Evolutionary conservation across 495 filamentous ascomycete species (phyloP), one percentile per base, ranked within the genome.

Genomic region (Aspergillus asperescens): DNA sequence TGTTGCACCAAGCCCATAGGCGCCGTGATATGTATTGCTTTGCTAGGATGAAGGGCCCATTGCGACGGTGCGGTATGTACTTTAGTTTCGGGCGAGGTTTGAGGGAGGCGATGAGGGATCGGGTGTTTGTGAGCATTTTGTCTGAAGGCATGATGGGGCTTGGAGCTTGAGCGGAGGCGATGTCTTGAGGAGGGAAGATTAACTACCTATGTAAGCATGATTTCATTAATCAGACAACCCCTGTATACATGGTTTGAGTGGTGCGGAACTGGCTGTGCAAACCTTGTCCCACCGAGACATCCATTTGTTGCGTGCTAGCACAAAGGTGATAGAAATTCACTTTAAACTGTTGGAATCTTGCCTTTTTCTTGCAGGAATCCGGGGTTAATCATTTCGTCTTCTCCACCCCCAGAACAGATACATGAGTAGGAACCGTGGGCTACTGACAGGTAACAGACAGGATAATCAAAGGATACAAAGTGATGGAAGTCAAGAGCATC

Each of bases 31-130:
- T 42, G 22, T 42, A 42, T 23, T 15, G 40, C 40, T 43, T 43
- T 43, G 40, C 24, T 16, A 43, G 40, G 40, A 27, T 43, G 5
- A 27, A 13, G 40, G 22, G 40, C 1, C 40, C 22, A 43, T 43
- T 43, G 40, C 40, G 39, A 25, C 39, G 39, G 39, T 42, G 39
- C 20, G 39, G 39, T 25, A 9, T 42, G 20, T 42, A 25, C 39
- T 42, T 42, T 25, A 42, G 22, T 42, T 42, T 42, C 39, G 39
- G 39, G 22, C 18, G 39, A 13, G 39, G 39, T 42, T 42, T 42
- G 39, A 23, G 39, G 9, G 34, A 37, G 34, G 34, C 9, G 15
- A 37, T 37, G 34, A 37, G 34, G 39, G 19, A 42, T 42, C 22
- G 39, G 22, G 22, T 8, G 39, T 42, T 42, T 7, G 39, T 23